phyloP scores from a whole-genome alignment of 306 rosid genomes.

The Vigna mungo region DNA sequence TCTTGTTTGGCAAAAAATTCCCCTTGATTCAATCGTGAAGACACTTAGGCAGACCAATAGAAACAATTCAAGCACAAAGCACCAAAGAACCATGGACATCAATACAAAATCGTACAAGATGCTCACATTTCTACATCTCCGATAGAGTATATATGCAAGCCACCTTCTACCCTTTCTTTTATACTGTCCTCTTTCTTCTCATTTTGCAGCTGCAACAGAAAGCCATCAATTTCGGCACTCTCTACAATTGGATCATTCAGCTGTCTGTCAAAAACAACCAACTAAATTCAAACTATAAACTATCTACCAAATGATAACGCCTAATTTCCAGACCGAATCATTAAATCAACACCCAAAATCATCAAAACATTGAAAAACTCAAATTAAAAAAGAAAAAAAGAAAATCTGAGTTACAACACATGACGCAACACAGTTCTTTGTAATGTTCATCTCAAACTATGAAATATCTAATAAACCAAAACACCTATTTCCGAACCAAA shows the following conservation, averaged over 20 bases:
- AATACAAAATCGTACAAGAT: background rate
- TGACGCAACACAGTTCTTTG: background rate
- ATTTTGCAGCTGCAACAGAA: conserved; percentile 70
- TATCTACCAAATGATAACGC: conserved; percentile 11
- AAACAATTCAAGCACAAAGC: conserved; percentile 12
- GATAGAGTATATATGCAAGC: conserved; percentile 78
- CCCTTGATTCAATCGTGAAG: background rate
- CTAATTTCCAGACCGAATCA: background rate
- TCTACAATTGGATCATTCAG: conserved; percentile 60
- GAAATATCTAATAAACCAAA: background rate
- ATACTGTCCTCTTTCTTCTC: conserved; percentile 64
- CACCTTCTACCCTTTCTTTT: conserved; percentile 71
- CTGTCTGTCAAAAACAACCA: conserved; percentile 60
- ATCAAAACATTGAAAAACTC: background rate
- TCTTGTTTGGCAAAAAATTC: background rate
- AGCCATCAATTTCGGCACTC: conserved; percentile 86
- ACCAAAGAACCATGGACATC: conserved; percentile 23
- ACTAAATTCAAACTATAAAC: conserved; percentile 17
- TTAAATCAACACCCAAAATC: background rate
- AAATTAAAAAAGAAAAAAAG: background rate
- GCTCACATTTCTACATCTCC: conserved; percentile 88
- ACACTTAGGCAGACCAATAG: background rate
- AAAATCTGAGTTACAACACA: background rate
- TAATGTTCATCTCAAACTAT: background rate
- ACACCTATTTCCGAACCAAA: background rate